A percentile compares a stretch with the other conserved stretches of the same genome.
Evolutionary conservation across 441 rosid genomes (phyloP).

Genomic region (Populus hybrid): DNA sequence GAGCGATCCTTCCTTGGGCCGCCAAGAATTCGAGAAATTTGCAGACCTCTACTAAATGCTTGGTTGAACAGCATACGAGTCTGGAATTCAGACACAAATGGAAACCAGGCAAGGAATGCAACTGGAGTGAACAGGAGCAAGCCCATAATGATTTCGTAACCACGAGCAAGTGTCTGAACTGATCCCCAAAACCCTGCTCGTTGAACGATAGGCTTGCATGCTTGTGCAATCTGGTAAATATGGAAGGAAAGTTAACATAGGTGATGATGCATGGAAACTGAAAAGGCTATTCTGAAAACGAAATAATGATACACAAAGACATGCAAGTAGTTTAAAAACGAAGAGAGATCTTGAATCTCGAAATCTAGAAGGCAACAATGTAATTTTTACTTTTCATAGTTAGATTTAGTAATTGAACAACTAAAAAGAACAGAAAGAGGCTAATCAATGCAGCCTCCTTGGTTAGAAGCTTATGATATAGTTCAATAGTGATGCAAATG

Average conservation of each 20-base stretch:
- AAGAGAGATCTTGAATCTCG: too few species aligned
- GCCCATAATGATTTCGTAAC: constrained; percentile 93
- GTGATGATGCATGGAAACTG: not conserved
- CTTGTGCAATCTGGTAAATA: constrained; percentile 71
- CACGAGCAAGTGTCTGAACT: constrained; percentile 83
- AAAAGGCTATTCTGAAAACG: not conserved
- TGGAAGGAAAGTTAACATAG: not conserved
- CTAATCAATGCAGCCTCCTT: not conserved
- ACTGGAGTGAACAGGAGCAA: constrained; percentile 93
- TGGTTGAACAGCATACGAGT: constrained; percentile 99
- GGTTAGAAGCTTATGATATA: too few species aligned
- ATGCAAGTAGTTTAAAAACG: too few species aligned
- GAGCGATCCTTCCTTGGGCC: constrained; percentile 84
- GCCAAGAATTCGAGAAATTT: constrained; percentile 97
- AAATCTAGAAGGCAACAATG: not conserved
- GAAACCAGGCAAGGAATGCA: constrained; percentile 98
- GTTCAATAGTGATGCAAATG: not conserved
- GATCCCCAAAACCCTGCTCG: constrained; percentile 93
- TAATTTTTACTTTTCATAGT: not conserved
- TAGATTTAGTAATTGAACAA: too few species aligned
- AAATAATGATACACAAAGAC: not conserved
- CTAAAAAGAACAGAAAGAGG: not conserved
- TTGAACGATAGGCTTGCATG: constrained; percentile 71
- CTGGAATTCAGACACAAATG: constrained; percentile 96
- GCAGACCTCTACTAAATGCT: constrained; percentile 98